Percentiles rank a stretch among this genome's conserved stretches.
Evolutionary conservation across 768 basidiomycete genomes (phyloP).

Genomic region (Rhizopogon roseolus): DNA sequence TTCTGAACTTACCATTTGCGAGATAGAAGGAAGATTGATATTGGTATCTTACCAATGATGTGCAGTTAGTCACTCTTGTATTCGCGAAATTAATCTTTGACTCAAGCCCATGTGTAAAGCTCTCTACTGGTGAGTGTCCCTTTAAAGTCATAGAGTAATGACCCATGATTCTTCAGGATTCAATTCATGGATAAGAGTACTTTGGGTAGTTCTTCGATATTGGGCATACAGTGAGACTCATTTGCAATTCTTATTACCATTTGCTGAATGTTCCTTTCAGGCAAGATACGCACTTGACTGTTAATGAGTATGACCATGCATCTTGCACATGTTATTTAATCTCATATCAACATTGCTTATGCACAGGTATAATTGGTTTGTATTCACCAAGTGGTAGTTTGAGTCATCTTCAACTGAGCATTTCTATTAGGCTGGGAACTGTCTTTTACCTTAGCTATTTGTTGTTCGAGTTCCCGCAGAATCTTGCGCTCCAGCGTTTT

Average conservation of each 20-base stretch:
- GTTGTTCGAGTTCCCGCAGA: constrained; percentile 70
- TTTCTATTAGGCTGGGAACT: constrained; percentile 56
- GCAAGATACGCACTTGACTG: constrained; percentile 54
- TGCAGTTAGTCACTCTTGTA: constrained; percentile 44
- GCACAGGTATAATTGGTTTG: constrained; percentile 65
- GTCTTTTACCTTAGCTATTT: constrained; percentile 73
- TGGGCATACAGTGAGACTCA: constrained; percentile 56
- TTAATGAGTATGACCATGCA: constrained; percentile 47
- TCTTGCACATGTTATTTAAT: neutral
- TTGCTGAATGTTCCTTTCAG: constrained; percentile 26
- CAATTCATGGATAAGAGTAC: constrained; percentile 80
- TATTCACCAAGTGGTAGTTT: too few species aligned
- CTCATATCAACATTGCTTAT: neutral
- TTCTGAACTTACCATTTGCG: neutral
- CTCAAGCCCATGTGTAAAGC: constrained; percentile 24
- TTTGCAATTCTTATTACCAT: neutral
- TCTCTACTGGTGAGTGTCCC: constrained; percentile 44
- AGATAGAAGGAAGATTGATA: constrained; percentile 55
- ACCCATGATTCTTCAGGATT: constrained; percentile 37
- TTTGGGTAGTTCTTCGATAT: constrained; percentile 59
- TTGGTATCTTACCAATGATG: constrained; percentile 66
- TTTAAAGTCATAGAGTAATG: neutral
- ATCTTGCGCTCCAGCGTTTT: constrained; percentile 64
- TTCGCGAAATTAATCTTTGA: neutral
- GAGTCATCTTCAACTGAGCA: neutral